Conservation (phyloP, 441 rosid species). For the Kokia cookei region DNA sequence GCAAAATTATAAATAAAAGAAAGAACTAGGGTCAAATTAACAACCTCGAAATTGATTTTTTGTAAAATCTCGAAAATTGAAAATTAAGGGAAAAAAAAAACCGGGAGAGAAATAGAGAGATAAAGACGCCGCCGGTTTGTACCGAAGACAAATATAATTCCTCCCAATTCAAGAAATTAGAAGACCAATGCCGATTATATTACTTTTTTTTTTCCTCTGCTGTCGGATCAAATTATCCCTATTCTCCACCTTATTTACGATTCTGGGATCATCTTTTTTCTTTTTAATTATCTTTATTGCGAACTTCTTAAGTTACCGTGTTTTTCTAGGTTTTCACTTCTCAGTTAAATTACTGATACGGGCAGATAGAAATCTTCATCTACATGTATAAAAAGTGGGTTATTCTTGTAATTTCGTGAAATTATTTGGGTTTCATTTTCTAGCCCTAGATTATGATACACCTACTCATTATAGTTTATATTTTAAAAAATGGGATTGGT, state of each 20-base stretch:
- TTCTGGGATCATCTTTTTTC: neutral
- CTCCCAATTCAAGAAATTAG: constrained; percentile 17
- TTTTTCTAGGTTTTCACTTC: neutral
- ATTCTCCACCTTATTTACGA: constrained; percentile 6
- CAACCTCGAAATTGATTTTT: neutral
- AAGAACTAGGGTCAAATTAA: neutral
- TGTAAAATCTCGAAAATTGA: neutral
- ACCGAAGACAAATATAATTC: constrained; percentile 5
- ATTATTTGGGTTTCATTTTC: neutral
- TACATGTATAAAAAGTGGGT: neutral
- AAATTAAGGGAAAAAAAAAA: neutral
- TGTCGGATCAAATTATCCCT: neutral
- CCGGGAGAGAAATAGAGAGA: neutral
- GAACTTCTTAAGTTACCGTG: neutral
- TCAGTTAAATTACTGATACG: neutral
- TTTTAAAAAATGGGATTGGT: neutral
- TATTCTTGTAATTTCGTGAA: neutral
- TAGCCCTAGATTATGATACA: neutral
- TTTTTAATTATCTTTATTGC: neutral
- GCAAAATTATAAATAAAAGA: constrained; percentile 7
- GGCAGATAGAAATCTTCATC: neutral
- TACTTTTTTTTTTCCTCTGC: neutral
- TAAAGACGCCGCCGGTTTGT: constrained; percentile 22
- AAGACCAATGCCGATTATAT: neutral
- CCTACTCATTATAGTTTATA: neutral